Evolutionary conservation across 768 basidiomycete genomes (phyloP), one percentile per base, ranked within the genome.

Genomic region (Astraeus odoratus): DNA sequence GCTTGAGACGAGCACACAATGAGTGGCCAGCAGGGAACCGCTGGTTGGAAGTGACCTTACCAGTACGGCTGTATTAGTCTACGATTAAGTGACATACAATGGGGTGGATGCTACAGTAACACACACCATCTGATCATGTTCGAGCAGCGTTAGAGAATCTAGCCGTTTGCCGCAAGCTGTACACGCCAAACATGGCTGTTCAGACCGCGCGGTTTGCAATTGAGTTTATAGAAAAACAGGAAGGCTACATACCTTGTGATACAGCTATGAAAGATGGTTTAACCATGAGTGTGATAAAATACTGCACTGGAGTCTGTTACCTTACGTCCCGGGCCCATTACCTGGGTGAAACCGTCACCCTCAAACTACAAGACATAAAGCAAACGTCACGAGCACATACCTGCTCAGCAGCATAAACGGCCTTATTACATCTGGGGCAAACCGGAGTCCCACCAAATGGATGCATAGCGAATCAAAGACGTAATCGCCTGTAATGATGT

Each of bases 401-500:
- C 76, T 93, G 88, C 63, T 94, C 90, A 42, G 89, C 90, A 49
- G 84, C 85, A 65, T 94, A 94, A 25, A 93, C 91, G 0, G 75
- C 63, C 64, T 83, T 88, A 47, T 63, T 64, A 64, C 89, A 93
- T 57, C 78, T 66, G 13, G 89, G 84, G 58, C 89, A 93, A 42
- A 70, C 64, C 23, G 85, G 77, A 4, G 79, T 78, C 36, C 80
- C 83, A 49, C 81, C 80, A 56, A 83, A 88, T 3, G 81, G 77
- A 58, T 81, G 80, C 83, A 86, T 87, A 51, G n/a, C n/a, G n/a
- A n/a, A n/a, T n/a, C n/a, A 42, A 57, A 33, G 51, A 22, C 37
- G 37, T 39, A 39, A 39, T 39, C 10, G 23, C 24, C 22, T 15
- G 12, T 4, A 22, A 10, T 12, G 8, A 15, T 13, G 22, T 25